Evolutionary conservation across 1,284 basidiomycete genomes (phyloP), one percentile per base, ranked within the genome.

Genomic region (Pyrrhoderma noxium): DNA sequence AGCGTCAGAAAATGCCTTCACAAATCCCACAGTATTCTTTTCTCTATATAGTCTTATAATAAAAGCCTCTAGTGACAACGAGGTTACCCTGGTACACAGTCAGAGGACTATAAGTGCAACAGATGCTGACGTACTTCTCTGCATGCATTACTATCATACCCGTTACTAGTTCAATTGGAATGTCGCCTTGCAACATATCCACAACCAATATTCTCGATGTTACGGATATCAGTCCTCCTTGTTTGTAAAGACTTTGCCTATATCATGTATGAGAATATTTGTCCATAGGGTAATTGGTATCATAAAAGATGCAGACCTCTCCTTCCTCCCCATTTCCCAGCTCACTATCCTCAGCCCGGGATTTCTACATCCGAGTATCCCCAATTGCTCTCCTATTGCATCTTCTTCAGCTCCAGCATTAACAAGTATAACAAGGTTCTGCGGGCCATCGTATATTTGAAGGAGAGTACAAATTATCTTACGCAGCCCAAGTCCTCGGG

Each of bases 1-100:
- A 60, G 97, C 86, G 65, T 98, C 95, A 0, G 93, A 93, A 64
- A 99, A 98, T 0, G 93, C 96, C 67, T 99, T 98, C 57, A 97
- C 70, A 65, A 98, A 99, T 1, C 94, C 95, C 3, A 75, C 77
- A 65, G 79, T 71, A 67, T 97, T 97, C 67, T 85, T 82, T 64
- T 94, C 85, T 41, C 93, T 79, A 62, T 87, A 96, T 1, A 96
- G 70, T 3, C 93, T 79, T 43, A 93, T 84, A 38, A 95, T 90
- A 67, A 97, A 96, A 0, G 93, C 90, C 63, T 95, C 93, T 25
- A 87, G 71, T 19, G 85, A 89, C 2, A 90, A 77, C 0, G 90
- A 80, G 0, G 88, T 89, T 5, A 96, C 88, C 61, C 91, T 94
- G 56, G 7, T 3, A 34, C 3, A 42, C 21, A 7, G 42, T 25